Conservation (phyloP, 2,329 filamentous ascomycete genomes). For the Fusarium nygamai region DNA sequence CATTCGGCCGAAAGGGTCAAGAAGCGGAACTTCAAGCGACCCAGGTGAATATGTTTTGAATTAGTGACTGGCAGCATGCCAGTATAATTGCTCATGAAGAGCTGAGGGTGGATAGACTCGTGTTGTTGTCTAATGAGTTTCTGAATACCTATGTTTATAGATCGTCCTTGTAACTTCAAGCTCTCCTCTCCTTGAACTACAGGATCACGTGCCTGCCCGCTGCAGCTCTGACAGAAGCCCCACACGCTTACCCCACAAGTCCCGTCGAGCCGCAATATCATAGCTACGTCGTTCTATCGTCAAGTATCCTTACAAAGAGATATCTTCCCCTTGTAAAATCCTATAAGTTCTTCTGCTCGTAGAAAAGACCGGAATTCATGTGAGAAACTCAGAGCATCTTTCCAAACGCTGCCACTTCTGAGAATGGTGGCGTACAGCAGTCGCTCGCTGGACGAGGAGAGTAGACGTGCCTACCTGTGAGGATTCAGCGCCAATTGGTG, state of each 20-base stretch:
- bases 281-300: conserved; percentile 6
- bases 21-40: not conserved
- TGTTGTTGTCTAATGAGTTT: not conserved
- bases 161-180: not conserved
- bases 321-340: not conserved
- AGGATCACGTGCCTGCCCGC: conserved; percentile 8
- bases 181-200: not conserved
- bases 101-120: not conserved
- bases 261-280: not conserved
- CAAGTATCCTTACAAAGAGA: conserved; percentile 36
- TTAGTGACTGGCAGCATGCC: not conserved
- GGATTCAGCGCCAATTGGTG: conserved; percentile 80
- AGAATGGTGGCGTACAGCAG: conserved; percentile 41
- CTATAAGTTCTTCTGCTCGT: not conserved
- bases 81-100: not conserved
- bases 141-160: not conserved
- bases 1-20: conserved; percentile 6
- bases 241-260: not conserved
- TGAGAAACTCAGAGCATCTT: conserved; percentile 17
- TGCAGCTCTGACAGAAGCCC: not conserved
- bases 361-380: not conserved
- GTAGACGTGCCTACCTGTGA: conserved; percentile 74
- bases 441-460: conserved; percentile 54
- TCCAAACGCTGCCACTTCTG: not conserved
- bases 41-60: not conserved